A percentile compares a stretch with the other conserved stretches of the same genome.
Evolutionary conservation across 306 rosid species (phyloP).

Genomic region (Prunus salicina): DNA sequence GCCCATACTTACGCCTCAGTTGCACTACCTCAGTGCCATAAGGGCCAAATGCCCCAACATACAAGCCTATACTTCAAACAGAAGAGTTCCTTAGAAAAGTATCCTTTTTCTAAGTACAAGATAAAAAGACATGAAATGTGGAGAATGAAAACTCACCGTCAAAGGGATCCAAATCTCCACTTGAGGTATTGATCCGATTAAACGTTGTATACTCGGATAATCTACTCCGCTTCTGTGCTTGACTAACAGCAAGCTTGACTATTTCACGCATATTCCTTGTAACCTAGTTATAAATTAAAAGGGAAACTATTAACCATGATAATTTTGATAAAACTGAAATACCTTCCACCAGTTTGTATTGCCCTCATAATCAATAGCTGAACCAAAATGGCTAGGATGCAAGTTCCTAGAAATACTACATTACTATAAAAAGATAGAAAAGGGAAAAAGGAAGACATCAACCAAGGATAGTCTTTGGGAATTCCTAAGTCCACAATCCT

Average conservation of each 20-base stretch:
- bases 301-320: not conserved
- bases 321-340: not conserved
- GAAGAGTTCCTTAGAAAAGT: conserved; percentile 18
- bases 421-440: not conserved
- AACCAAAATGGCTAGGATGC: not conserved
- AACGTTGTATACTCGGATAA: conserved; percentile 72
- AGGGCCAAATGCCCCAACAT: conserved; percentile 95
- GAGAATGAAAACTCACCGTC: conserved; percentile 52
- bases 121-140: not conserved
- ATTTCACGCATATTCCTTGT: conserved; percentile 81
- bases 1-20: conserved; percentile 82
- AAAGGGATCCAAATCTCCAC: conserved; percentile 82
- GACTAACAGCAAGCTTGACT: conserved; percentile 81
- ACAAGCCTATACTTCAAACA: conserved; percentile 64
- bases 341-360: not conserved
- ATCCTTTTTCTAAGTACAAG: not conserved
- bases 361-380: not conserved
- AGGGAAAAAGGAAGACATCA: not conserved
- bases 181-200: conserved; percentile 60
- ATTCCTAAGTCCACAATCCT: not conserved
- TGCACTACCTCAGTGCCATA: conserved; percentile 92
- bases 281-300: conserved; percentile 33
- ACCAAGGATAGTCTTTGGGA: not conserved
- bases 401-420: not conserved
- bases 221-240: conserved; percentile 78